phyloP scores from a whole-genome alignment of 306 rosid genomes.

The Quercus suber region DNA sequence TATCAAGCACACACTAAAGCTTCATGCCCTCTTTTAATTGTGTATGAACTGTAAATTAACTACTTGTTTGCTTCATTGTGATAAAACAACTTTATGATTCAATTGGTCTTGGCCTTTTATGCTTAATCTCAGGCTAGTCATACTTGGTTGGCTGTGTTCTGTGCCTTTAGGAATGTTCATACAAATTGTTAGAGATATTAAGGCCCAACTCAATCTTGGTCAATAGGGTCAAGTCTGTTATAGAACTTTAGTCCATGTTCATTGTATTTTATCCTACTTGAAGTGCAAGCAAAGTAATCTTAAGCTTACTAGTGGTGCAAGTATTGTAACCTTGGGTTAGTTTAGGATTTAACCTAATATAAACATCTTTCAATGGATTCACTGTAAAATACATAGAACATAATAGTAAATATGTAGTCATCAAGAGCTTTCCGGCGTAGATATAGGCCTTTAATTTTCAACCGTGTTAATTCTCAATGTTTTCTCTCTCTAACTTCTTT shows the following conservation, averaged over 20 bases:
- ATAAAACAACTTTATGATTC: background rate
- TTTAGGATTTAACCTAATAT: no score
- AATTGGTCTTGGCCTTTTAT: background rate
- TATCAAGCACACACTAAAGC: background rate
- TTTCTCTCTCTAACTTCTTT: no score
- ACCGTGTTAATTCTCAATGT: no score
- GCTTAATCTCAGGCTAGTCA: background rate
- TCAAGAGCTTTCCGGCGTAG: no score
- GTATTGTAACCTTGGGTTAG: no score
- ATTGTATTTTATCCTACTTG: no score
- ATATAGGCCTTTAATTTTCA: no score
- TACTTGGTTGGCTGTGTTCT: background rate
- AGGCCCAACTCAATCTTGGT: conserved; percentile 13
- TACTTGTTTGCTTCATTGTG: background rate
- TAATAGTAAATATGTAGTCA: no score
- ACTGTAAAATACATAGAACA: no score
- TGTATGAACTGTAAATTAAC: background rate
- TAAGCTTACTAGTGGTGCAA: no score
- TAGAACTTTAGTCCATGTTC: conserved; percentile 54
- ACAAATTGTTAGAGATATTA: background rate
- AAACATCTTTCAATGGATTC: no score
- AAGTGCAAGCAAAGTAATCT: no score
- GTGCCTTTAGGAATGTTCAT: background rate
- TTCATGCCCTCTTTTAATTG: background rate
- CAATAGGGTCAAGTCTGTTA: conserved; percentile 58